Evolutionary conservation across 2,329 filamentous ascomycete genomes (phyloP).

Genomic region (Xylaria sp.): DNA sequence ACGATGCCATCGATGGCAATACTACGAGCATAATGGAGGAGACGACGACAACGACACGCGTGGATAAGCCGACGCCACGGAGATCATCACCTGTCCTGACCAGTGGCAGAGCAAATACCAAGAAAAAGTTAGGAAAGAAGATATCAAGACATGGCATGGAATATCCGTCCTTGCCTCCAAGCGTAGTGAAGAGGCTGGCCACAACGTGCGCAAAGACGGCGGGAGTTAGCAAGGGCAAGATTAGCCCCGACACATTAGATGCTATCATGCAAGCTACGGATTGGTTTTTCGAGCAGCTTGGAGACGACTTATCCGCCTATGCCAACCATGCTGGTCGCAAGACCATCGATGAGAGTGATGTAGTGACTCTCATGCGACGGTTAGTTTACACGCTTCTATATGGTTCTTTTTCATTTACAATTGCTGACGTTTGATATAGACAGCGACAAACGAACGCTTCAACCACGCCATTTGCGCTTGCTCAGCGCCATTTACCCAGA

Average conservation of each 20-base stretch:
- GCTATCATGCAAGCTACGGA: slow-evolving; percentile 77
- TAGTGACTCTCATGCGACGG: slow-evolving; percentile 78
- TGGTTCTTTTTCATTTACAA: slow-evolving; percentile 17
- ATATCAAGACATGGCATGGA: slow-evolving; percentile 68
- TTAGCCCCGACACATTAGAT: slow-evolving; percentile 67
- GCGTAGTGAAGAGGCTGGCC: slow-evolving; percentile 68
- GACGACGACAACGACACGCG: slow-evolving; percentile 2
- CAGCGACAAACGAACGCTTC: slow-evolving; percentile 69
- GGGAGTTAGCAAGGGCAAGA: slow-evolving; percentile 58
- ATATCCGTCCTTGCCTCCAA: slow-evolving; percentile 67
- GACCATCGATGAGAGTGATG: slow-evolving; percentile 79
- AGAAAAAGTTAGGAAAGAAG: slow-evolving; percentile 44
- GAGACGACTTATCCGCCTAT: slow-evolving; percentile 74
- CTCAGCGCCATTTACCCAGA: slow-evolving; percentile 72
- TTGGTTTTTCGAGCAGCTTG: slow-evolving; percentile 86
- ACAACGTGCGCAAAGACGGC: slow-evolving; percentile 65
- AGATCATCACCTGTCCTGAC: neutral
- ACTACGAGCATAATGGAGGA: slow-evolving; percentile 10
- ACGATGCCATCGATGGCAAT: slow-evolving; percentile 17
- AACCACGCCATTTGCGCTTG: slow-evolving; percentile 78
- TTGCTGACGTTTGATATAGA: slow-evolving; percentile 43
- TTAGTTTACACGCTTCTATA: slow-evolving; percentile 40
- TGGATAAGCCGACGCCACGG: neutral
- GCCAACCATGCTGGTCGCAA: slow-evolving; percentile 76
- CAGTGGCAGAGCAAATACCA: slow-evolving; percentile 22